Conservation (phyloP, 257 asterid species). For the Petunia axillaris region DNA sequence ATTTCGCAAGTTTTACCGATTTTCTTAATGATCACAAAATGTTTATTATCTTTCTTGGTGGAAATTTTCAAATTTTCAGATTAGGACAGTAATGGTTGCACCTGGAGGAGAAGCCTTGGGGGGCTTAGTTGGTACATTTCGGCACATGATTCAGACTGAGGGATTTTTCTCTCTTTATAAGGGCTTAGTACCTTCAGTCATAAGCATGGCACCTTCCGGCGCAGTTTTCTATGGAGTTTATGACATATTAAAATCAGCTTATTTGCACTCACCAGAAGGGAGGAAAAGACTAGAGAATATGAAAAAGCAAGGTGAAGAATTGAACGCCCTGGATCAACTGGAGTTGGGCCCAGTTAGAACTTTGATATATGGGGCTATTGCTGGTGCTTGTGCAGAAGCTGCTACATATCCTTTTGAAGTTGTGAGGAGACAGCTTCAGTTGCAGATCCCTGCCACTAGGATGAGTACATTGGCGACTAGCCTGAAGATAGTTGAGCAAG, state of each 20-base stretch:
- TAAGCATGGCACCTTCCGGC: conserved; percentile 99
- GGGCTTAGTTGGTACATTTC: conserved; percentile 74
- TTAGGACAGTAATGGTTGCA: conserved; percentile 95
- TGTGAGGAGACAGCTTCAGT: conserved; percentile 94
- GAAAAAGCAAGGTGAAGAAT: conserved; percentile 70
- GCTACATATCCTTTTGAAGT: conserved; percentile 98
- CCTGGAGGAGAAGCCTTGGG: conserved; percentile 99
- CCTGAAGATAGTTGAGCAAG: conserved; percentile 76
- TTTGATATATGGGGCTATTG: conserved; percentile 83
- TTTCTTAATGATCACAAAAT: conserved; percentile 18
- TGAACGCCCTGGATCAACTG: conserved; percentile 84
- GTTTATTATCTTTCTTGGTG: conserved; percentile 12
- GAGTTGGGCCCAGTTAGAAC: conserved; percentile 90
- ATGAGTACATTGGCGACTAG: conserved; percentile 83
- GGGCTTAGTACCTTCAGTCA: conserved; percentile 85
- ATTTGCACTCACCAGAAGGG: conserved; percentile 81
- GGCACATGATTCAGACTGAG: conserved; percentile 82
- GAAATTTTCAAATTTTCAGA: conserved; percentile 49
- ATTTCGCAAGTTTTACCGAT: background rate
- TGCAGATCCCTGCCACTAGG: conserved; percentile 81
- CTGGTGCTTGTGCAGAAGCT: conserved; percentile 96
- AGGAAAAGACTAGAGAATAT: conserved; percentile 61
- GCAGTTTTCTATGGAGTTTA: conserved; percentile 96
- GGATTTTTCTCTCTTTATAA: conserved; percentile 95
- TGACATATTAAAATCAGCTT: conserved; percentile 84